phyloP scores from a whole-genome alignment of 1,284 basidiomycete species.

The Fomitopsis betulina region DNA sequence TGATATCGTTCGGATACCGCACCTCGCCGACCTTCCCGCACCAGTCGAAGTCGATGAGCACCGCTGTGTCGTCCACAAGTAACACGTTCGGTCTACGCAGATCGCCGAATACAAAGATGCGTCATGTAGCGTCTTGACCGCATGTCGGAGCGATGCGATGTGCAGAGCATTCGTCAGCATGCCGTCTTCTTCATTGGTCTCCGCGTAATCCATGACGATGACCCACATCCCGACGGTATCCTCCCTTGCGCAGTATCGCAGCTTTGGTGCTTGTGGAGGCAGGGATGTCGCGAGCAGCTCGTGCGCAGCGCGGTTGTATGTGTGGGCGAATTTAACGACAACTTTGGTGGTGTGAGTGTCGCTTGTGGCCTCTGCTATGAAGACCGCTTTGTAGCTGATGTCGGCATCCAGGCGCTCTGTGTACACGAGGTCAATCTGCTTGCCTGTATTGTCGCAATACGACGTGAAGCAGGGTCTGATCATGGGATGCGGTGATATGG shows the following conservation, averaged over 20 bases:
- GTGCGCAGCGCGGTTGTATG: slow-evolving; percentile 11
- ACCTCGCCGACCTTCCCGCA: slow-evolving; percentile 12
- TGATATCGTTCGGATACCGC: slow-evolving; percentile 9
- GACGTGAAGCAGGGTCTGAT: not conserved
- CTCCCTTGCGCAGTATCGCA: slow-evolving; percentile 7
- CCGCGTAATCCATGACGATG: slow-evolving; percentile 21
- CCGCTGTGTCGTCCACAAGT: slow-evolving; percentile 2
- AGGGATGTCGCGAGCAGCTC: slow-evolving; percentile 5
- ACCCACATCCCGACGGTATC: slow-evolving; percentile 11
- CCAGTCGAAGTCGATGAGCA: slow-evolving; percentile 24
- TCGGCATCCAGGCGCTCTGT: not conserved
- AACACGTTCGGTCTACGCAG: slow-evolving; percentile 18
- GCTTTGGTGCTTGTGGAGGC: slow-evolving; percentile 6
- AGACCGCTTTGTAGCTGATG: not conserved
- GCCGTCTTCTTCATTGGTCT: too few species aligned
- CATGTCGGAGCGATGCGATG: slow-evolving; percentile 3
- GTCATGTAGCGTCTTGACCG: slow-evolving; percentile 14
- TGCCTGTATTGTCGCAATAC: not conserved
- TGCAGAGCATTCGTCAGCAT: too few species aligned
- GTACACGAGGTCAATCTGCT: not conserved
- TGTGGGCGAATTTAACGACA: slow-evolving; percentile 14
- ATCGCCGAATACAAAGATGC: slow-evolving; percentile 18
- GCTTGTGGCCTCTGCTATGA: not conserved
- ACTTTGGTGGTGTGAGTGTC: not conserved
- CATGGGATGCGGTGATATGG: not conserved